phyloP scores from a whole-genome alignment of 2,329 filamentous ascomycete species.

The Decorospora gaudefroyi region DNA sequence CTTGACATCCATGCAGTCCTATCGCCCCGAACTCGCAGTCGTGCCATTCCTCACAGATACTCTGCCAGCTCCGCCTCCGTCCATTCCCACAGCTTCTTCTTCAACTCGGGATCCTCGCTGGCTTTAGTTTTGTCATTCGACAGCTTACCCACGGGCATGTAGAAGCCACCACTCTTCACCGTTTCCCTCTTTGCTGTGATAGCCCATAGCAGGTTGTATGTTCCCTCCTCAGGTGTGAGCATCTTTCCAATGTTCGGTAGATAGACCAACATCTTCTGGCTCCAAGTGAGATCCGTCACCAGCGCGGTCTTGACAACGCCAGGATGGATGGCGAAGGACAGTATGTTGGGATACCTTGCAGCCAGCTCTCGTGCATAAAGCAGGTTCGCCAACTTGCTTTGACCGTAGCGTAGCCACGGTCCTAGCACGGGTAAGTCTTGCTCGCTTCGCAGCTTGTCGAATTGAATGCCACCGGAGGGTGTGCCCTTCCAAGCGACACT shows the following conservation, averaged over 20 bases:
- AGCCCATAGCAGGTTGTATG: conserved; percentile 52
- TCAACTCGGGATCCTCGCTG: conserved; percentile 33
- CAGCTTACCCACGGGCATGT: conserved; percentile 41
- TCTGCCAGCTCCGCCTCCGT: conserved; percentile 44
- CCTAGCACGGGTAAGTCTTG: conserved; percentile 33
- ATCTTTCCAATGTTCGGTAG: neutral
- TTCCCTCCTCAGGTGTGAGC: conserved; percentile 41
- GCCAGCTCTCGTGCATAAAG: conserved; percentile 53
- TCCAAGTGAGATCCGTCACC: conserved; percentile 35
- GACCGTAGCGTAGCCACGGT: conserved; percentile 52
- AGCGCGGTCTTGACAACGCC: conserved; percentile 55
- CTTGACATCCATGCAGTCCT: too few relatives aligned
- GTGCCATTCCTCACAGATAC: too few relatives aligned
- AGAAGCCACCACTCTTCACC: conserved; percentile 51
- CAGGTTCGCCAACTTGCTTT: conserved; percentile 57
- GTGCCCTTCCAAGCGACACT: conserved; percentile 37
- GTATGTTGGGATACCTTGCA: conserved; percentile 52
- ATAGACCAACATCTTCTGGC: neutral
- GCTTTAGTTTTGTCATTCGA: conserved; percentile 26
- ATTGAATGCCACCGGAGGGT: conserved; percentile 40
- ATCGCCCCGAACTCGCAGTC: too few relatives aligned
- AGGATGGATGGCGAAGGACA: conserved; percentile 53
- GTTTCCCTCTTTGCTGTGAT: conserved; percentile 40
- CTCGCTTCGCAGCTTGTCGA: conserved; percentile 31
- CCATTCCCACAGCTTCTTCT: conserved; percentile 47